Evolutionary conservation across 1,139 yeast species (phyloP), one percentile per base, ranked within the genome.

Genomic region (Pichia kudriavzevii): DNA sequence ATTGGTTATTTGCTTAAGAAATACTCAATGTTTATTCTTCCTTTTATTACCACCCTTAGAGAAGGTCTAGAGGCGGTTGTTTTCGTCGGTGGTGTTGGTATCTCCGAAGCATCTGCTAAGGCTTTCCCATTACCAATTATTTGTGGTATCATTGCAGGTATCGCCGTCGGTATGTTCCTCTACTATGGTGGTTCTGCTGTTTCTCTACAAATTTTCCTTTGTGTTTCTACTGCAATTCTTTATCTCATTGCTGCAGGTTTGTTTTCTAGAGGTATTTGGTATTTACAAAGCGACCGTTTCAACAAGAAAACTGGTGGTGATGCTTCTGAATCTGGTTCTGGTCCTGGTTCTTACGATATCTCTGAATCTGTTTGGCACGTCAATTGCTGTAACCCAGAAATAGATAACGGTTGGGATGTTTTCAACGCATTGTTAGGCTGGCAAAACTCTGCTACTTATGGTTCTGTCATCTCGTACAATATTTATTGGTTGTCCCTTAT

Each of bases 401-500:
- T 68, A 32, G 94, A 85, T 56, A 79, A 83, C 43, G 93, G 93
- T 63, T 87, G 95, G 95, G 93, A 82, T 73, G 75, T 87, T 42
- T 85, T 87, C 70, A 85, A 84, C 53, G 81, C 94, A 10, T 59
- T 83, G 37, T 63, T 84, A 36, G 94, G 94, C 46, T 84, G 95
- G 95, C 94, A 83, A 64, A 84, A 84, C 60, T 70, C 87, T 39
- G 95, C 95, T 40, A 85, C 94, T 45, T 74, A 83, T 53, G 94
- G 94, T 36, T 81, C 94, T 2, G 85, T 87, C 42, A 64, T 85
- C 31, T 72, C 87, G 33, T 87, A 87, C 66, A 84, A 83, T 63
- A 49, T 82, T 32, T 87, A 85, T 64, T 87, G 96, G 96, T 45
- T 79, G 25, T 61, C 62, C 11, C 58, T 85, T 38, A 76, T 83